These are phyloP conservation scores for Gleditsia sinensis DNA, from an alignment of 306 rosid genomes.

Conservation along the genomic window DNA sequence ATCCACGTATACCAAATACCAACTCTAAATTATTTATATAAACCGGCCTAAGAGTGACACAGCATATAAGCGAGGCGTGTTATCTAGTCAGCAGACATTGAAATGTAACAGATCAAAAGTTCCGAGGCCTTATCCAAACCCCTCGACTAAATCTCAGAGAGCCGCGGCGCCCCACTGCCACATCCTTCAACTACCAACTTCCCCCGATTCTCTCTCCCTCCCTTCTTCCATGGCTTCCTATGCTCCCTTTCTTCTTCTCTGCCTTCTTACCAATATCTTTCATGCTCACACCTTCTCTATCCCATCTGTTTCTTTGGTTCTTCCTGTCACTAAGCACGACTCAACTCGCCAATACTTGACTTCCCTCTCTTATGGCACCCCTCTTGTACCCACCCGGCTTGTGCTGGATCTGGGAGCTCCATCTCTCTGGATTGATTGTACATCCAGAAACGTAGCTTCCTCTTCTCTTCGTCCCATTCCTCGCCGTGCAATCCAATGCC, in stretches of 20 bases:
- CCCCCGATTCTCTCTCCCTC: not conserved
- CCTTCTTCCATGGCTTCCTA: constrained; percentile 42
- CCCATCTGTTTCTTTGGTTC: not conserved
- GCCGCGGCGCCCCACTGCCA: constrained; percentile 38
- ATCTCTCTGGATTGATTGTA: constrained; percentile 55
- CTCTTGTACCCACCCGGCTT: constrained; percentile 41
- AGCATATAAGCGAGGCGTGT: constrained; percentile 25
- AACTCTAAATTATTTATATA: too few relatives aligned
- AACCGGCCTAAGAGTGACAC: not conserved
- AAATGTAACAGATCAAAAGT: too few relatives aligned
- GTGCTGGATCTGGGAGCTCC: constrained; percentile 60
- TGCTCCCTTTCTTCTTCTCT: constrained; percentile 29
- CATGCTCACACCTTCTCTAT: constrained; percentile 18
- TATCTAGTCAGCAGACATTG: constrained; percentile 33
- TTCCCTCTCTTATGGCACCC: constrained; percentile 45
- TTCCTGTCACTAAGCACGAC: constrained; percentile 51
- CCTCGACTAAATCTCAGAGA: too few relatives aligned
- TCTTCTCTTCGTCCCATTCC: constrained; percentile 42
- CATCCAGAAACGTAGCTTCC: constrained; percentile 29
- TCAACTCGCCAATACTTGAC: constrained; percentile 58
- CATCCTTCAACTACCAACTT: not conserved
- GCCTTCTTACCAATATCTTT: not conserved
- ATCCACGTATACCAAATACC: too few relatives aligned
- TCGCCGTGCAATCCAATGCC: constrained; percentile 50
- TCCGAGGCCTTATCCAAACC: constrained; percentile 24